Evolutionary conservation across 495 filamentous ascomycete genomes (phyloP), one percentile per base, ranked within the genome.

Genomic region (Oidiodendron maius): DNA sequence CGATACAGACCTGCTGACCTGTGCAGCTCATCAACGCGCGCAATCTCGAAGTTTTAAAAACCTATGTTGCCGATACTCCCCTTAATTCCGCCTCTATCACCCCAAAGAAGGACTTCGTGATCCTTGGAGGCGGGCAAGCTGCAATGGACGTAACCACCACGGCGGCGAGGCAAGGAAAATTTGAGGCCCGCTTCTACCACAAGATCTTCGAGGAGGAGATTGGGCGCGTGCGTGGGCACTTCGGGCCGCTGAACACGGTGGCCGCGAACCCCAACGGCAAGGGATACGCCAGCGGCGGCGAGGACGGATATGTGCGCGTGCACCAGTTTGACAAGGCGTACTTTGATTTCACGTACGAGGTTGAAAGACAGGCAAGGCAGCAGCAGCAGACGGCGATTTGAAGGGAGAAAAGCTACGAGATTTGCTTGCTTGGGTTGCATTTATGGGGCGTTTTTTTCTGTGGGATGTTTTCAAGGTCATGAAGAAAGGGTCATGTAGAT

Each of bases 91-190:
- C 94, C 55, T 80, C 82, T 47, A 91, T 98, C 50, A 95, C 90
- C 26, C 81, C 87, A 10, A 90, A 90, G 69, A 96, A 96, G 71
- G 89, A 96, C 60, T 98, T 87, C 60, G 89, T 97, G 36, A 93
- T 98, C 61, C 83, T 98, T 17, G 93, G 93, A 52, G 93, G 93
- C 75, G 93, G 93, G 50, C 93, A 98, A 70, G 93, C 91, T 48
- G 93, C 93, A 59, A 96, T 96, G 88, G 93, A 96, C 67, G 93
- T 98, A 65, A 98, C 93, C n/a, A 94, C 87, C 15, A 98, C 93
- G 34, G 83, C 83, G 22, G 81, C 87, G 10, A 79, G 93, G 40
- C 93, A 97, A 69, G 93, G 93, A 67, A 96, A 96, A 70, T 98
- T 98, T 75, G 93, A 98, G 67, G 94, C 93, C 20, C 80, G 93